Evolutionary conservation across 441 rosid genomes (phyloP).

Genomic region (Omphalea diandra): DNA sequence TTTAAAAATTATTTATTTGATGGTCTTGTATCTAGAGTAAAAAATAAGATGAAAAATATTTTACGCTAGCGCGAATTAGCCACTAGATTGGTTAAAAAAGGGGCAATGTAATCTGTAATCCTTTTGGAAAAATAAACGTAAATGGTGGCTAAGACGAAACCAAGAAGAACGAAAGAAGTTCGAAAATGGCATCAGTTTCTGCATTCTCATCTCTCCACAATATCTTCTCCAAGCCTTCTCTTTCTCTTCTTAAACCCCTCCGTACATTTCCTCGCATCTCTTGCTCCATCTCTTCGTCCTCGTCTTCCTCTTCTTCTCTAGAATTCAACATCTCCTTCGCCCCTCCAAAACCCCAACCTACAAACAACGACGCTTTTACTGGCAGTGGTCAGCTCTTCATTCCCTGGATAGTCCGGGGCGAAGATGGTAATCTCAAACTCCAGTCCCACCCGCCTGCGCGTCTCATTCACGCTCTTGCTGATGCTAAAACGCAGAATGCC

Average conservation of each 20-base stretch:
- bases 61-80: no score
- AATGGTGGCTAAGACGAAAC: no score
- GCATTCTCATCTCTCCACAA: constrained; percentile 18
- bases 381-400: constrained; percentile 51
- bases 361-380: constrained; percentile 12
- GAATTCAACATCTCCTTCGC: constrained; percentile 83
- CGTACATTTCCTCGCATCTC: constrained; percentile 43
- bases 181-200: constrained; percentile 31
- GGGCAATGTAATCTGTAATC: no score
- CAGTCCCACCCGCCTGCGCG: constrained; percentile 69
- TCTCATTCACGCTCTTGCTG: constrained; percentile 58
- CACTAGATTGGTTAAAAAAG: no score
- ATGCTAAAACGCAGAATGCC: constrained; percentile 54
- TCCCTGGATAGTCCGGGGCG: constrained; percentile 92
- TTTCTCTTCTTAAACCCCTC: constrained; percentile 31
- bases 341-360: constrained; percentile 63
- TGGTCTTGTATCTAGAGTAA: no score
- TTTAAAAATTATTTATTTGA: no score
- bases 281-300: no score
- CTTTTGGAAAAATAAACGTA: no score
- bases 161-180: not conserved
- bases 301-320: constrained; percentile 47
- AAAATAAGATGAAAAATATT: no score
- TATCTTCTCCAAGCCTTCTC: constrained; percentile 38
- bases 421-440: constrained; percentile 72